These are phyloP conservation scores for Taxillus chinensis DNA, from an alignment of 164 flowering plant genomes.

Conservation along the genomic window DNA sequence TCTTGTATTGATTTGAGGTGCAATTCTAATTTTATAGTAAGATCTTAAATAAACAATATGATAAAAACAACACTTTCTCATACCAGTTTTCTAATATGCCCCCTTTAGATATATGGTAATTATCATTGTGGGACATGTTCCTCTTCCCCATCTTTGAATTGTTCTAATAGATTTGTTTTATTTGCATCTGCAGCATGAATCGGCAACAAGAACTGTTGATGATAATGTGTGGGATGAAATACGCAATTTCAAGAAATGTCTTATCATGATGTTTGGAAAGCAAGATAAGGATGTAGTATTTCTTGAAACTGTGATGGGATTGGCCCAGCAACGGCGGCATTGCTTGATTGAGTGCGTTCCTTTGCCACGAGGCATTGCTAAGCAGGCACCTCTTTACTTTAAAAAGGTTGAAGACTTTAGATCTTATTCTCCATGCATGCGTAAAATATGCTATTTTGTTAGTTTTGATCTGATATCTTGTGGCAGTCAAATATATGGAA, in stretches of 20 bases:
- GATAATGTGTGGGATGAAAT: conserved; percentile 84
- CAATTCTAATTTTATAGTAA: too few relatives aligned
- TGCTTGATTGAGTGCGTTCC: conserved; percentile 92
- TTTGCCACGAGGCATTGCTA: conserved; percentile 63
- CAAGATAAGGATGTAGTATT: conserved; percentile 78
- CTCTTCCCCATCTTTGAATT: too few relatives aligned
- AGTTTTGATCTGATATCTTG: too few relatives aligned
- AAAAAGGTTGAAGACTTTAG: conserved; percentile 46
- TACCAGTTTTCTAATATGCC: too few relatives aligned
- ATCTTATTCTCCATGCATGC: not conserved
- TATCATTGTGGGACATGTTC: too few relatives aligned
- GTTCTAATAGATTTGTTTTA: too few relatives aligned
- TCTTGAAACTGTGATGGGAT: conserved; percentile 83
- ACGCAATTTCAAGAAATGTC: conserved; percentile 92
- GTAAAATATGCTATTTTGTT: too few relatives aligned
- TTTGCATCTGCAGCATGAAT: conserved; percentile 61
- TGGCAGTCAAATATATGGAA: too few relatives aligned
- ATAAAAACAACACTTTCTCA: too few relatives aligned
- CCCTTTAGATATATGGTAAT: too few relatives aligned
- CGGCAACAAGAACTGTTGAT: conserved; percentile 65
- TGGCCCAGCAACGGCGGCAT: conserved; percentile 80
- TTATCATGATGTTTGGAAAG: conserved; percentile 77
- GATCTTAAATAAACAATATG: too few relatives aligned
- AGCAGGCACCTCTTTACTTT: conserved; percentile 76
- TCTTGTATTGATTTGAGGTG: too few relatives aligned